Evolutionary conservation across 495 filamentous ascomycete species (phyloP), one percentile per base, ranked within the genome.

Genomic region (Penicillium angulare): DNA sequence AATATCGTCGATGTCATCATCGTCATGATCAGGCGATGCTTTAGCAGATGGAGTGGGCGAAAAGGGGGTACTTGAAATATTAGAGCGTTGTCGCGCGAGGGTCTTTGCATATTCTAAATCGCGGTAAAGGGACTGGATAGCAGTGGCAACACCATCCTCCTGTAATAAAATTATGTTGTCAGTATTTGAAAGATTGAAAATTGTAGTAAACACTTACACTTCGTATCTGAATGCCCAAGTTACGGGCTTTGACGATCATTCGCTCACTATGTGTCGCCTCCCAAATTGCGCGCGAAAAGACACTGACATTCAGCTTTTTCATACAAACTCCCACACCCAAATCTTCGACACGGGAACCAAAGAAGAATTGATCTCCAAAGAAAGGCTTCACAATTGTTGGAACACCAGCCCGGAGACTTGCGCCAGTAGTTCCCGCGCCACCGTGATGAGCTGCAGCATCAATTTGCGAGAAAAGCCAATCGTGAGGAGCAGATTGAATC

Each of bases 301-400:
- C 77, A 47, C 77, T 86, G 35, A 87, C 84, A 22, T 95, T 97
- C 61, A 96, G 78, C 69, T 88, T 95, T 71, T 87, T 90, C 65
- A 98, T 77, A 60, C 82, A 91, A 42, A 95, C 86, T 3, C 93
- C 93, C 8, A 97, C 92, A 3, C 93, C 92, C 4, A 98, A 69
- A 60, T 96, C 91, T 66, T 97, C 91, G 4, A 97, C 84, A 0
- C 93, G 82, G 12, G 77, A 81, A 2, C 89, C 93, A 61, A 92
- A 97, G 75, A 98, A 98, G 76, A 89, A 96, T 60, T 98, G 93
- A 56, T 98, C 93, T 4, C 93, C 93, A 65, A 98, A 98, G 70
- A 97, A 97, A 0, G 93, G 93, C 52, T 95, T 92, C 61, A 97
- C 84, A 50, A 98, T 90, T 2, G 93, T 97, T 0, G 93, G 95